Evolutionary conservation across 2,329 filamentous ascomycete genomes (phyloP), one percentile per base, ranked within the genome.

Genomic region (Aureobasidium sp.): DNA sequence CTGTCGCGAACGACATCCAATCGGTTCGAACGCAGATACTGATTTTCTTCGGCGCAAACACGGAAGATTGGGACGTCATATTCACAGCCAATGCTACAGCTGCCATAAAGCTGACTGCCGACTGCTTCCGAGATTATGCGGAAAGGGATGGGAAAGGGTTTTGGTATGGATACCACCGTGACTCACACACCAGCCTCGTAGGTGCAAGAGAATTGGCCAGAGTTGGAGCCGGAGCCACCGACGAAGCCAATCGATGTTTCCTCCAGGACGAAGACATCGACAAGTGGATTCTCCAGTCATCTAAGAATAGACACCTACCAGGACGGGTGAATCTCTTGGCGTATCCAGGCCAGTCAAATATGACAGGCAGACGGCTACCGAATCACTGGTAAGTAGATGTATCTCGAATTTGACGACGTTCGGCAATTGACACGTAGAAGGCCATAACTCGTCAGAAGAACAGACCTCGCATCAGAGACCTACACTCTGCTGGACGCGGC

Each of bases 31-130:
- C 77, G 61, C 78, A 79, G 61, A 76, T 82, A 21, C 77, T 87
- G 13, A 69, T 71, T 3, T 85, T 86, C 70, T 80, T 87, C 63
- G 81, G 81, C 47, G 84, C 84, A 21, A 78, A 82, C 65, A 79
- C 83, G 2, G 75, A 77, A 41, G 76, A 85, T 57, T 87, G 82
- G 67, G 83, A 86, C 66, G 75, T 87, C 11, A 76, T 87, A 21
- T 87, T 87, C 67, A 80, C 82, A 29, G 77, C 82, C 60, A 87
- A 86, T 66, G 81, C 84, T 47, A 85, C 84, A 0, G 82, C 82
- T 3, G 83, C 79, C n/a, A 80, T 85, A 66, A 86, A 86, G 69
- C 73, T 86, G 8, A 81, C 86, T 14, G 79, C 78, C 47, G 84
- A 85, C 51, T 78, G 77, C 37, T 82, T 86, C 66, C 75, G 78